A percentile compares a stretch with the other conserved stretches of the same genome.
phyloP scores from a whole-genome alignment of 2,329 filamentous ascomycete species.

The Aspergillus brunneoviolaceus region DNA sequence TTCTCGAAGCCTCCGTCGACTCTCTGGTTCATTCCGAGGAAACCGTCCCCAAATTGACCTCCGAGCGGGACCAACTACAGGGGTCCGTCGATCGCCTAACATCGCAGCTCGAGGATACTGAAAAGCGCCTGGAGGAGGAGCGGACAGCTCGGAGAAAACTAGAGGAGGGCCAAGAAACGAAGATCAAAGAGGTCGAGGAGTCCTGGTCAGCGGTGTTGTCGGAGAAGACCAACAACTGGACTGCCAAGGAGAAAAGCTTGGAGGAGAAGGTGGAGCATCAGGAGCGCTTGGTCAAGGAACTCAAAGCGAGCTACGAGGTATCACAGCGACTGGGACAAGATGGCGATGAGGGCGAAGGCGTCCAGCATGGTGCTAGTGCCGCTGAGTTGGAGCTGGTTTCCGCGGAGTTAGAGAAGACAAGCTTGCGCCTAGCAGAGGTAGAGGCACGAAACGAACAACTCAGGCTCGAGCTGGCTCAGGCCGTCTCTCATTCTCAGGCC shows the following conservation, averaged over 20 bases:
- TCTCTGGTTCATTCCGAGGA: constrained; percentile 90
- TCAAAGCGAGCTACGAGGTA: constrained; percentile 97
- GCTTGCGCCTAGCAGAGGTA: constrained; percentile 79
- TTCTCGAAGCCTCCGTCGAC: constrained; percentile 94
- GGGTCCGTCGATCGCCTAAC: constrained; percentile 73
- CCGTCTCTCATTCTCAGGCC: constrained; percentile 67
- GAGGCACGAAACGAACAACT: constrained; percentile 94
- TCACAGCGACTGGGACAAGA: constrained; percentile 81
- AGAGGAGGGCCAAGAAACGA: constrained; percentile 73
- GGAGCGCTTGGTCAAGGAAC: constrained; percentile 84
- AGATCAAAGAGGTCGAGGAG: constrained; percentile 83
- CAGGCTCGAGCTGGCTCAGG: constrained; percentile 83
- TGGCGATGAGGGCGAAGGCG: constrained; percentile 63
- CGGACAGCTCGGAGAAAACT: constrained; percentile 69
- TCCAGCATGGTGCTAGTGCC: constrained; percentile 68
- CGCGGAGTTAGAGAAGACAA: constrained; percentile 87
- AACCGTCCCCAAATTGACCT: constrained; percentile 81
- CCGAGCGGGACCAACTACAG: constrained; percentile 86
- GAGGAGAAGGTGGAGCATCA: constrained; percentile 95
- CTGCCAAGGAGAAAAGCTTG: constrained; percentile 82
- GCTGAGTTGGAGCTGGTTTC: constrained; percentile 93
- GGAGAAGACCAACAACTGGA: constrained; percentile 96
- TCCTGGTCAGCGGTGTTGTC: constrained; percentile 87
- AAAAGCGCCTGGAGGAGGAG: constrained; percentile 77
- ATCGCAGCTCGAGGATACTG: constrained; percentile 76